Evolutionary conservation across 2,329 filamentous ascomycete species (phyloP).

Genomic region (Pestalotiopsis sp.): DNA sequence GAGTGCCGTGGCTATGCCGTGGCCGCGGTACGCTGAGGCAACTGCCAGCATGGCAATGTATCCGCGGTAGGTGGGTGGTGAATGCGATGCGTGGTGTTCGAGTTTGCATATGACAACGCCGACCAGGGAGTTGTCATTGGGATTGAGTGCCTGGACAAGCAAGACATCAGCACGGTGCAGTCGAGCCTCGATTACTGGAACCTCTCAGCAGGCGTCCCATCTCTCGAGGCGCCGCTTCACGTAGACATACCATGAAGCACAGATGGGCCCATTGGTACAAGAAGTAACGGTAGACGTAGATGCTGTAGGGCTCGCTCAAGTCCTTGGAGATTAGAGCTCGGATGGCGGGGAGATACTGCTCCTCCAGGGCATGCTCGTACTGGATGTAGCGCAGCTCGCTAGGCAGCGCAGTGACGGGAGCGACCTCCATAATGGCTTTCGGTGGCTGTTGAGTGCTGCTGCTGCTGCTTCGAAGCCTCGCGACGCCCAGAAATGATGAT

Average conservation of each 20-base stretch:
- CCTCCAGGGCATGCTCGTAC: conserved; percentile 63
- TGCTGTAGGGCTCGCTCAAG: conserved; percentile 96
- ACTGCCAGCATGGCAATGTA: conserved; percentile 99
- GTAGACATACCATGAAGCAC: conserved; percentile 79
- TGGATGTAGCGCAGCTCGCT: conserved; percentile 60
- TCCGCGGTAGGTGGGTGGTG: conserved; percentile 72
- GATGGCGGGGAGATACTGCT: conserved; percentile 78
- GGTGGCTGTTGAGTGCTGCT: conserved; percentile 7
- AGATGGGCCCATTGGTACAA: conserved; percentile 96
- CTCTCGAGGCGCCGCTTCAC: neutral
- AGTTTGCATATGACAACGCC: conserved; percentile 96
- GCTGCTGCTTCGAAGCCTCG: neutral
- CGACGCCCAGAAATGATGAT: conserved; percentile 1
- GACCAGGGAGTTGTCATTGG: conserved; percentile 66
- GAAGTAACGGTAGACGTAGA: conserved; percentile 99
- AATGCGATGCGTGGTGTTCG: conserved; percentile 84
- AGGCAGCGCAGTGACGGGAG: conserved; percentile 38
- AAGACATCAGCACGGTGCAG: neutral
- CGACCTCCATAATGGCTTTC: conserved; percentile 35
- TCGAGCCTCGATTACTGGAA: neutral
- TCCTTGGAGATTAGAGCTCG: conserved; percentile 93
- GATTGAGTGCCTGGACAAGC: conserved; percentile 57
- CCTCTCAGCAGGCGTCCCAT: neutral
- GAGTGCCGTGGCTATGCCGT: conserved; percentile 84
- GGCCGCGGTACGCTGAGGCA: conserved; percentile 74